Conservation (phyloP, 306 rosid species). For the Malus sieversii region DNA sequence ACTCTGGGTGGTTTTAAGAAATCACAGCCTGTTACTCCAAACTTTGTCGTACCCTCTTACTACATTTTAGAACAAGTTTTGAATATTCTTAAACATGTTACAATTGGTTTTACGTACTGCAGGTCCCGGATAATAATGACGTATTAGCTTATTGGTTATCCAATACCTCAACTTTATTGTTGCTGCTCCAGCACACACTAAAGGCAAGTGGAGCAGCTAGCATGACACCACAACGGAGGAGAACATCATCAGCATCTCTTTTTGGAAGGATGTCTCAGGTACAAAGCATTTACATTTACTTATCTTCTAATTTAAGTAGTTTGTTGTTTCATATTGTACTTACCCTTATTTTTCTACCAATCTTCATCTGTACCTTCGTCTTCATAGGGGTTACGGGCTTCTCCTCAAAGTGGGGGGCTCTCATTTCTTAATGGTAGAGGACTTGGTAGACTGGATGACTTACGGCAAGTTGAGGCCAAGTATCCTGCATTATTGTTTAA, state of each 20-base stretch:
- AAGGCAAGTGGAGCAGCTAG: constrained; percentile 99
- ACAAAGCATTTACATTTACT: constrained; percentile 21
- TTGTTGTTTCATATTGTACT: constrained; percentile 7
- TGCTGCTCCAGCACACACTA: constrained; percentile 97
- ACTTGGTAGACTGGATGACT: constrained; percentile 82
- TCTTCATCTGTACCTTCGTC: constrained; percentile 5
- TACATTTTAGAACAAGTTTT: constrained; percentile 4
- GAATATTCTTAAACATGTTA: constrained; percentile 13
- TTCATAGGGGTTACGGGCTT: constrained; percentile 75
- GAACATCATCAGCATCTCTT: constrained; percentile 82
- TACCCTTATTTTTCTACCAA: constrained; percentile 9
- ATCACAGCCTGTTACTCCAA: background rate
- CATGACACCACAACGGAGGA: constrained; percentile 97
- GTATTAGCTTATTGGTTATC: constrained; percentile 90
- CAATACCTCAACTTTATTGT: constrained; percentile 86
- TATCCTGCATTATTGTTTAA: constrained; percentile 94
- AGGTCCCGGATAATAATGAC: constrained; percentile 91
- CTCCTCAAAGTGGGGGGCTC: constrained; percentile 93
- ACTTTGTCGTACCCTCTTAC: constrained; percentile 14
- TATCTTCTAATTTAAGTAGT: constrained; percentile 13
- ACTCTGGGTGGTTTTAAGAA: constrained; percentile 12
- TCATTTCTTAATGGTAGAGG: constrained; percentile 85
- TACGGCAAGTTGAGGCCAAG: constrained; percentile 98
- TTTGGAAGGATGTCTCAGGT: constrained; percentile 99
- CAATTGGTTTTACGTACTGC: constrained; percentile 27